Percentiles rank a stretch among this genome's conserved stretches.
Conservation (phyloP, 2,329 filamentous ascomycete species). For the Rugonectria rugulosa region DNA sequence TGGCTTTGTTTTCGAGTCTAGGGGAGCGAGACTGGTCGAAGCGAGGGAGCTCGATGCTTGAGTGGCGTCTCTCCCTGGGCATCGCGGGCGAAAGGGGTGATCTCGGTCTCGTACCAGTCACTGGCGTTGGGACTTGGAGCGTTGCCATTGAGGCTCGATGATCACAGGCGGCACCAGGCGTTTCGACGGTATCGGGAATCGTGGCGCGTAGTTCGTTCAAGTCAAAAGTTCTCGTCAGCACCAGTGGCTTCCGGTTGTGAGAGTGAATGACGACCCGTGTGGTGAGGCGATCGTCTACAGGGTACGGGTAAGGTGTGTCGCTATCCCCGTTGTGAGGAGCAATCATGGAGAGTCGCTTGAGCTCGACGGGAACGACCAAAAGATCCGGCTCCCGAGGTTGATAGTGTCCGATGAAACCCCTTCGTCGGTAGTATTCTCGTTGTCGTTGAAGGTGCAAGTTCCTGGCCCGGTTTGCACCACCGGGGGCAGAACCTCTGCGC, state of each 20-base stretch:
- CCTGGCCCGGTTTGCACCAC: slow-evolving; percentile 22
- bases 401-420: slow-evolving; percentile 26
- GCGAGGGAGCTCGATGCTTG: slow-evolving; percentile 15
- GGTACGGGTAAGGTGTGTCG: slow-evolving; percentile 25
- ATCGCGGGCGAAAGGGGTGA: slow-evolving; percentile 19
- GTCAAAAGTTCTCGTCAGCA: slow-evolving; percentile 60
- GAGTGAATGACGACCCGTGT: slow-evolving; percentile 42
- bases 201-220: slow-evolving; percentile 56
- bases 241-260: slow-evolving; percentile 52
- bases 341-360: slow-evolving; percentile 30
- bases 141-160: slow-evolving; percentile 27
- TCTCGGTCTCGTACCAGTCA: slow-evolving; percentile 9
- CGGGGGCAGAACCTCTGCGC: slow-evolving; percentile 33
- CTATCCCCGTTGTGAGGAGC: slow-evolving; percentile 9
- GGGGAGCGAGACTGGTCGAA: background rate
- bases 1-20: slow-evolving; percentile 18
- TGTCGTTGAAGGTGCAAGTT: slow-evolving; percentile 35
- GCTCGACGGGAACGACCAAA: slow-evolving; percentile 37
- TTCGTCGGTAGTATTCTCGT: slow-evolving; percentile 32
- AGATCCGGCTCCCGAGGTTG: slow-evolving; percentile 30
- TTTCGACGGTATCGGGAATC: slow-evolving; percentile 47
- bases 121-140: slow-evolving; percentile 13
- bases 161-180: slow-evolving; percentile 11
- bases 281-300: slow-evolving; percentile 30
- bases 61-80: slow-evolving; percentile 23